Evolutionary conservation across 768 basidiomycete genomes (phyloP).

Genomic region (Dacryopinax primogenitus): DNA sequence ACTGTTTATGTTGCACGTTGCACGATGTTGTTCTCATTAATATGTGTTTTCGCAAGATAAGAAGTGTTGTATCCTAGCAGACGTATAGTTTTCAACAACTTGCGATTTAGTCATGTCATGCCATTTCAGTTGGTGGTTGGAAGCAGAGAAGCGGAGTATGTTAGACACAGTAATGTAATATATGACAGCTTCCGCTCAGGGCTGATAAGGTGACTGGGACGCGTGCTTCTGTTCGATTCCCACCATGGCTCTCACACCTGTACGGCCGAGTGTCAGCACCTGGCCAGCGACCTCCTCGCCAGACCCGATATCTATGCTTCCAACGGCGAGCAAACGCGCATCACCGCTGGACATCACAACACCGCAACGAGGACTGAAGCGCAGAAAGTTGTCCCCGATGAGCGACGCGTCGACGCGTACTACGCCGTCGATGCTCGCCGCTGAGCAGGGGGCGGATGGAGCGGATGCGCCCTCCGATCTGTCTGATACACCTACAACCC

Average conservation of each 20-base stretch:
- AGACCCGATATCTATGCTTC: background rate
- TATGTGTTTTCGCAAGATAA: background rate
- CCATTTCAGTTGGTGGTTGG: too few species aligned
- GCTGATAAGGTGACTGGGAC: background rate
- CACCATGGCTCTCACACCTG: background rate
- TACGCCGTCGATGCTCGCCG: slow-evolving; percentile 5
- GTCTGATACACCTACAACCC: background rate
- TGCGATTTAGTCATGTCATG: too few species aligned
- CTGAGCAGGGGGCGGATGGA: background rate
- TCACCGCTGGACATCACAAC: background rate
- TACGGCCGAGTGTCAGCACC: background rate
- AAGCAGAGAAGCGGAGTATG: too few species aligned
- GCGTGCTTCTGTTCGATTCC: background rate
- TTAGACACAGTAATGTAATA: too few species aligned
- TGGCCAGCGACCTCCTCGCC: background rate
- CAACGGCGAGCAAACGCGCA: background rate
- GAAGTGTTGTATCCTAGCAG: too few species aligned
- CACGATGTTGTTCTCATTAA: background rate
- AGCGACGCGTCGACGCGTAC: slow-evolving; percentile 6
- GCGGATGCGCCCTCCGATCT: background rate
- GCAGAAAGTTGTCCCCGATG: background rate
- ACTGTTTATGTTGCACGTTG: background rate
- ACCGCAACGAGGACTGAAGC: background rate
- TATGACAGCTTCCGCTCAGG: slow-evolving; percentile 6
- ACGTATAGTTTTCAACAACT: too few species aligned